Percentiles rank a stretch among this genome's conserved stretches.
These are phyloP conservation scores for Keithomyces neogunnii DNA, from an alignment of 2,329 filamentous ascomycete genomes.

Conservation along the genomic window DNA sequence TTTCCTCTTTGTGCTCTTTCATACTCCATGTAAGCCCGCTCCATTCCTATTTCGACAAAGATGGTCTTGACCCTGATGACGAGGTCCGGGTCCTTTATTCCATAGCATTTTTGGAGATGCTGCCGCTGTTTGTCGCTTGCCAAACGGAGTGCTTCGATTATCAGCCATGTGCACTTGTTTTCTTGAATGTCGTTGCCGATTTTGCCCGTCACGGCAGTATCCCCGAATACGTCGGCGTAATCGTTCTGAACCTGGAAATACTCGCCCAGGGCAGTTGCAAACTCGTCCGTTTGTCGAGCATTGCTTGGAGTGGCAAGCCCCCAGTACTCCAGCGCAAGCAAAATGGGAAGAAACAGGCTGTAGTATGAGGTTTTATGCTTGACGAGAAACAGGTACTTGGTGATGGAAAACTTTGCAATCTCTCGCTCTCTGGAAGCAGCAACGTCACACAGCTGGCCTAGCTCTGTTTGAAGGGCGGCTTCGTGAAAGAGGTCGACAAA, in stretches of 20 bases:
- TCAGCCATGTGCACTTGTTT: slow-evolving; percentile 98
- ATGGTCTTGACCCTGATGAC: not conserved
- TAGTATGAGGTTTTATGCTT: slow-evolving; percentile 94
- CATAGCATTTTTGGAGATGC: slow-evolving; percentile 85
- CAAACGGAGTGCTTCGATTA: slow-evolving; percentile 82
- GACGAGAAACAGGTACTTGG: slow-evolving; percentile 97
- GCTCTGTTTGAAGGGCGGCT: slow-evolving; percentile 83
- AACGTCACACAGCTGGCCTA: slow-evolving; percentile 88
- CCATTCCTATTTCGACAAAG: not conserved
- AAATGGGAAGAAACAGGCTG: slow-evolving; percentile 97
- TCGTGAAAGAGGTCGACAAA: slow-evolving; percentile 95
- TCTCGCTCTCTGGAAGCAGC: slow-evolving; percentile 91
- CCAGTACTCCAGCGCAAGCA: slow-evolving; percentile 76
- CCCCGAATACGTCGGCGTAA: slow-evolving; percentile 95
- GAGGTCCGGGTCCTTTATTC: slow-evolving; percentile 63
- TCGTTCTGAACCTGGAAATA: slow-evolving; percentile 99
- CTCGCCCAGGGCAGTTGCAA: slow-evolving; percentile 92
- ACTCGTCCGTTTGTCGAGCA: slow-evolving; percentile 78
- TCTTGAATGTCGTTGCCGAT: slow-evolving; percentile 97
- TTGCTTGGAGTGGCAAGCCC: slow-evolving; percentile 79
- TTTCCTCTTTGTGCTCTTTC: not conserved
- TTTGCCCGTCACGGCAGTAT: slow-evolving; percentile 88
- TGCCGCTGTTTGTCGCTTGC: slow-evolving; percentile 76
- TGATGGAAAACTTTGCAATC: slow-evolving; percentile 85
- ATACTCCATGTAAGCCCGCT: not conserved